Base-by-base conservation (phyloP, 306 rosid species). In the Abrus precatorius region DNA sequence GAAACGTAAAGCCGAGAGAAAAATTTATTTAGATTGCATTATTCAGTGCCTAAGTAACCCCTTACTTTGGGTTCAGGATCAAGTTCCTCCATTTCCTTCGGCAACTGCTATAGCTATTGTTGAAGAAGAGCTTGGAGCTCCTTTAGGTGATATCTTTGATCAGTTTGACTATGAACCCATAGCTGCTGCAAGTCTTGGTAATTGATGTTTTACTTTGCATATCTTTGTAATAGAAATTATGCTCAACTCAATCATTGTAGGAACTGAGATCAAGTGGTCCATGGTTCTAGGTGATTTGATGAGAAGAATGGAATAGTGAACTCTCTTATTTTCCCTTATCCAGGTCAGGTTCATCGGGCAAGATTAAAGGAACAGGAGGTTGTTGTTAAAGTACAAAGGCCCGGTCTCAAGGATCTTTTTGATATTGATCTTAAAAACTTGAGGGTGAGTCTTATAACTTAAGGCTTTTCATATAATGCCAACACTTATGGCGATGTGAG, bases 331-430 rank as follows among this genome's bases (percentile, higher is more conserved):
- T 20, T 50, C 14, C 14, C 52, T 76, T 40, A 47, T 87, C 79
- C 92, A 95, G 99, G 99, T 87, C 99, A 95, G 93, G 99, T 95
- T 82, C 99, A 95, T 83, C 97, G 99, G 67, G 99, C 99, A 59
- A 88, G 80, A 84, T 83, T 95, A 86, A 91, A 88, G 86, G 97
- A 98, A 79, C 72, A 88, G 74, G 98, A 95, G 79, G 93, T 93
- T 74, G 99, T 93, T 79, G 12, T 95, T 75, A 95, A 95, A 93
- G 99, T 95, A 72, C 99, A 95, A 87, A 93, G 99, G 90, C 99
- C 99, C 66, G 97, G 99, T 80, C 91, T 95, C 49, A 95, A 95
- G 89, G 97, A 40, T 78, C 98, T 95, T 82, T 95, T 95, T 92
- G 97, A 95, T 84, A 93, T 95, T 45, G 99, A 95, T 89, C 97